Evolutionary conservation across 2,329 filamentous ascomycete genomes (phyloP).

Genomic region (Cladosporium sp.): DNA sequence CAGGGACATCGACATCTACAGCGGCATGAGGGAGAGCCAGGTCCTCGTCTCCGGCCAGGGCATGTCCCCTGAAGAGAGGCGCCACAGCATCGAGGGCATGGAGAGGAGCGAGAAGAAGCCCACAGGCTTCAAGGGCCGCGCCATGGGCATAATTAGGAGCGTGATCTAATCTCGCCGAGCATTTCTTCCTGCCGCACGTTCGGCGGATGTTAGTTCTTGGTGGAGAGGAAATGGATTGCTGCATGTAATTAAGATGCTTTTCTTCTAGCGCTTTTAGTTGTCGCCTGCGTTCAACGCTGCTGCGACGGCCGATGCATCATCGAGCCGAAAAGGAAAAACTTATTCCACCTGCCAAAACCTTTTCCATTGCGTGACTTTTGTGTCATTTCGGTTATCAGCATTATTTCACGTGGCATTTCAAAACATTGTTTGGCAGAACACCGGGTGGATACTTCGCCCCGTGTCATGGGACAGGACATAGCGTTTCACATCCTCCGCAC

Average conservation of each 20-base stretch:
- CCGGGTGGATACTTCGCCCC: neutral
- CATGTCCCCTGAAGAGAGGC: constrained; percentile 32
- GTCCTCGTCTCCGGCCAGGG: constrained; percentile 29
- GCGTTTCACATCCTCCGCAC: neutral
- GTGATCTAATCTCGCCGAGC: neutral
- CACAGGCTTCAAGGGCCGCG: neutral
- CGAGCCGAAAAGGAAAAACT: neutral
- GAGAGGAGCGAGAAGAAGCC: neutral
- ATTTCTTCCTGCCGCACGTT: neutral
- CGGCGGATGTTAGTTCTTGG: neutral
- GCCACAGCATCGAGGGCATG: constrained; percentile 32
- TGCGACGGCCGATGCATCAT: neutral
- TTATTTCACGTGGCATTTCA: neutral
- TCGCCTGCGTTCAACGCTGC: neutral
- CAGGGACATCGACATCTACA: constrained; percentile 42
- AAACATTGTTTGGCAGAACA: neutral
- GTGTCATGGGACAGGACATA: neutral
- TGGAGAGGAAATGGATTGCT: neutral
- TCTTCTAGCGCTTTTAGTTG: neutral
- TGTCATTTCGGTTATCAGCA: neutral
- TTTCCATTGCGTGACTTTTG: neutral
- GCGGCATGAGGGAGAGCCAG: constrained; percentile 39
- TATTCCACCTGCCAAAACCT: neutral
- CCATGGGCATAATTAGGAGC: neutral
- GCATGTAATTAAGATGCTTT: neutral